Evolutionary conservation across 257 asterid genomes (phyloP).

Genomic region (Phtheirospermum japonicum): DNA sequence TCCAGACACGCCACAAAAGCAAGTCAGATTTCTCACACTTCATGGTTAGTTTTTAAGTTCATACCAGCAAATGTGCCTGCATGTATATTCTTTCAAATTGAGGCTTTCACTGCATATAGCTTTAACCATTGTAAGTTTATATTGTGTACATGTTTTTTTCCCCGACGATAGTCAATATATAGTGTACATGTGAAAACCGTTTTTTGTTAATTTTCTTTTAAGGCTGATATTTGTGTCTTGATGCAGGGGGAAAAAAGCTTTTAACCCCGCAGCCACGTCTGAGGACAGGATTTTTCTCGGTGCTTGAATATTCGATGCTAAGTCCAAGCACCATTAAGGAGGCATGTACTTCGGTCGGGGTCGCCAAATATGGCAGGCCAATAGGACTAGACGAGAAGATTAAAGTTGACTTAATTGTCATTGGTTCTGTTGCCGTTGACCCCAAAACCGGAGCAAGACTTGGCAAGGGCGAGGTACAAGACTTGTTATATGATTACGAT

Average conservation of each 20-base stretch:
- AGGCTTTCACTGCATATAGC: too few species aligned
- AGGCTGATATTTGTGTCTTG: not conserved
- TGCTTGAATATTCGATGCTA: slow-evolving; percentile 57
- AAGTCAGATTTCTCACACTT: slow-evolving; percentile 87
- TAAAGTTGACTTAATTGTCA: slow-evolving; percentile 80
- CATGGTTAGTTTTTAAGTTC: slow-evolving; percentile 44
- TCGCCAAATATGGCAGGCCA: slow-evolving; percentile 84
- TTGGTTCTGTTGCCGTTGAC: slow-evolving; percentile 92
- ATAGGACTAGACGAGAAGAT: slow-evolving; percentile 85
- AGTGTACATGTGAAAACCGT: too few species aligned
- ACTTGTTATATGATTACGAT: too few species aligned
- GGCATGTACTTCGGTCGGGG: slow-evolving; percentile 92
- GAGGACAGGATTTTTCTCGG: slow-evolving; percentile 89
- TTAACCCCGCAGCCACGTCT: slow-evolving; percentile 96
- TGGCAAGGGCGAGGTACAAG: slow-evolving; percentile 92
- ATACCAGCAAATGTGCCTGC: not conserved
- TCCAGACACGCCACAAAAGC: slow-evolving; percentile 95
- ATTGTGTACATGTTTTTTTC: not conserved
- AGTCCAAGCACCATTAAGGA: slow-evolving; percentile 59
- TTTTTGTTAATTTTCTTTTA: too few species aligned
- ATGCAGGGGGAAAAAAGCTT: slow-evolving; percentile 68
- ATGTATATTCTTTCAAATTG: too few species aligned
- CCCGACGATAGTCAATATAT: too few species aligned
- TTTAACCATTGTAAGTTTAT: not conserved
- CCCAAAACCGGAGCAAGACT: slow-evolving; percentile 94